Base-by-base conservation (phyloP, 2,329 filamentous ascomycete genomes). In the Lecanoromycetidae sp. region DNA sequence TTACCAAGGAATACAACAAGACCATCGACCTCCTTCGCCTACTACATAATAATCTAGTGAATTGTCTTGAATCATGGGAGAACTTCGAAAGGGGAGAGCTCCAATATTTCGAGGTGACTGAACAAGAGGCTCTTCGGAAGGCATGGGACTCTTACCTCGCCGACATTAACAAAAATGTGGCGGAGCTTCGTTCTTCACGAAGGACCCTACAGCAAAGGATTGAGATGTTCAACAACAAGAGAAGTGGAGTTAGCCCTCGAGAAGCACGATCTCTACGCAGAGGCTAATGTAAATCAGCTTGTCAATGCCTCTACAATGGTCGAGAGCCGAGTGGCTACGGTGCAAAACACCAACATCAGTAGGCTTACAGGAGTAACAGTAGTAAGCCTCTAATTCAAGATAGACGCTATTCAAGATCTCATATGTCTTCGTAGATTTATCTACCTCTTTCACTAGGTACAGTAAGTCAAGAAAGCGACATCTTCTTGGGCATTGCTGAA, bases 291-390 rank as follows among this genome's bases (percentile, higher is more conserved):
- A n/a, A n/a, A n/a, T n/a, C n/a, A 40, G 37, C 37, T 40, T 30
- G 37, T 40, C 6, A 40, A 40, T 41, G 45, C 51, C 22, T 53
- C 51, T 5, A 6, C 15, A 1, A 19, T 53, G 36, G 13, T 39
- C 9, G 51, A 53, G 27, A 53, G 50, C 35, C 44, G 45, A 20
- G 29, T 13, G 3, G 38, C 51, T 5, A 52, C 51, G 2, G 5
- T 33, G 20, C 51, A 53, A 27, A 46, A 46, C 2, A 32, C 33
- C 25, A 17, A 53, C 32, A 50, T 53, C 9, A 26, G 37, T 2
- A 40, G 37, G n/a, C 25, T 40, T 12, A 40, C 37, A 10, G 30
- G 9, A 29, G 37, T 40, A 17, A 40, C 37, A 17, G 37, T 40
- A 9, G 37, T 40, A 13, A 29, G 37, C 10, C 22, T 8, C 15